Percentiles rank a stretch among this genome's conserved stretches.
Conservation (phyloP, 441 rosid genomes). For the Gossypium davidsonii region DNA sequence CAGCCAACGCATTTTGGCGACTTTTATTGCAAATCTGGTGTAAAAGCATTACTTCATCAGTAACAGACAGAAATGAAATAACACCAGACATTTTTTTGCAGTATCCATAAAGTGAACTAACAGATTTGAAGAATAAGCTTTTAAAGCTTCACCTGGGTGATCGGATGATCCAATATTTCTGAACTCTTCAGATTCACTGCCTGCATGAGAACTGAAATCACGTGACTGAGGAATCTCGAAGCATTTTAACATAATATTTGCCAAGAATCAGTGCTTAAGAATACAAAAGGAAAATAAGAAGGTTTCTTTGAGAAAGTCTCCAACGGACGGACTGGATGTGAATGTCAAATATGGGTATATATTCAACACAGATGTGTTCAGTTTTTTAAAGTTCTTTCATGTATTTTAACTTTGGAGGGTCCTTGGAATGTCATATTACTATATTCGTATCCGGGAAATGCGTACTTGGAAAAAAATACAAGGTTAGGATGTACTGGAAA, state of each 20-base stretch:
- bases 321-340: background rate
- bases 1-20: constrained; percentile 81
- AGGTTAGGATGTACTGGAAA: constrained; percentile 9
- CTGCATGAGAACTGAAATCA: constrained; percentile 51
- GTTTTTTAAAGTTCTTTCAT: background rate
- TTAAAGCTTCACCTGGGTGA: constrained; percentile 54
- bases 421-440: background rate
- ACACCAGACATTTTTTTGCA: background rate
- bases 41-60: constrained; percentile 41
- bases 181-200: constrained; percentile 87
- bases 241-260: background rate
- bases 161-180: constrained; percentile 62
- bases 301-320: background rate
- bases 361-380: background rate
- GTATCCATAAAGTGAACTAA: constrained; percentile 11
- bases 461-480: background rate
- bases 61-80: constrained; percentile 19
- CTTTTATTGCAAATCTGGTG: constrained; percentile 80
- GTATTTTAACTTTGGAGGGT: background rate
- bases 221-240: constrained; percentile 25
- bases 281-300: background rate
- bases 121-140: constrained; percentile 4
- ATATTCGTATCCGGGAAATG: background rate
- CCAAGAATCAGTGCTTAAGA: background rate
- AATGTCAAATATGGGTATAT: background rate